Base-by-base conservation (phyloP, 1,284 basidiomycete species). In the Ganoderma leucocontextum region DNA sequence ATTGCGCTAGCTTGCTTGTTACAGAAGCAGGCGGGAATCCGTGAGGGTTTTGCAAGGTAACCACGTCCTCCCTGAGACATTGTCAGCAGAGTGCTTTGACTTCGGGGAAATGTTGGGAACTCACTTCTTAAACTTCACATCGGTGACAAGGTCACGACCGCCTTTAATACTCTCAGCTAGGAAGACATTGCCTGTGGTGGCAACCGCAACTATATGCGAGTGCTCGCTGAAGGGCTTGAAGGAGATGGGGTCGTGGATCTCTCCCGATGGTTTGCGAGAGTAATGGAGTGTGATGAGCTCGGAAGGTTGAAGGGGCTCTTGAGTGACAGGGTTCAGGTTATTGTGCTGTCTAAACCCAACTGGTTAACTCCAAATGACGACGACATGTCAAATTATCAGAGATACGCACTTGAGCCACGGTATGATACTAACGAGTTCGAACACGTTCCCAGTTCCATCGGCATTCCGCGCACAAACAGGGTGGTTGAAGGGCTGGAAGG, bases 171-270 rank as follows among this genome's bases (percentile, higher is more conserved):
- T 96, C 60, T 97, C 96, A 8, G 91, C 91, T 13, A 95, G 85
- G 78, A 93, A 98, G 1, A 98, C 96, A 77, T 98, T 97, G 7
- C 96, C 96, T 0, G 95, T 97, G 2, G 90, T 93, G 35, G 93
- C 92, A 72, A 97, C 89, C 62, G 95, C 94, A 57, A 97, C 94
- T 63, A 97, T 93, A 78, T 97, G 94, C 0, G 95, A 95, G 76
- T 97, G 95, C 70, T 95, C 92, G 74, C 87, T 95, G 83, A 97
- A 96, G 0, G 93, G 92, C 78, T 96, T 97, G 86, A 96, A 97
- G 2, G 94, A 95, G 60, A 97, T 95, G 0, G 95, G 95, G 78
- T 97, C 95, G 78, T 96, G 91, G 22, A 94, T 88, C 78, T 95
- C 92, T 44, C 92, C 92, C 47, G 94, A 89, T 2, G 91, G 81